Conservation (phyloP, 495 filamentous ascomycete genomes). For the Neurospora sp. region DNA sequence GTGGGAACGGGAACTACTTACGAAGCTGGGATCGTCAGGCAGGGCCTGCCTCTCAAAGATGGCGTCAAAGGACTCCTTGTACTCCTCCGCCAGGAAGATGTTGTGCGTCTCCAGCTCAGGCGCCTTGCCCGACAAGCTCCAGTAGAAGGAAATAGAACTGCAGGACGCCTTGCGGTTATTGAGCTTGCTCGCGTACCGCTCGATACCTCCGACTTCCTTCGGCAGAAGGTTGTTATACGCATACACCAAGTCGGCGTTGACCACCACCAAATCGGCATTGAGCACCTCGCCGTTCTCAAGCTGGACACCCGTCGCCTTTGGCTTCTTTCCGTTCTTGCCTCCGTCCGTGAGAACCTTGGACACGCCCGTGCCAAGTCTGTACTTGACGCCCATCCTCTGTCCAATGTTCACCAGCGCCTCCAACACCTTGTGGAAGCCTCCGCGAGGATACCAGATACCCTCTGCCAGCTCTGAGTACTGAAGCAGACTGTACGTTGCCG, state of each 20-base stretch:
- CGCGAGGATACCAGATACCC: slow-evolving; percentile 64
- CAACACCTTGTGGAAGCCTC: slow-evolving; percentile 55
- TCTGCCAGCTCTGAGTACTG: slow-evolving; percentile 65
- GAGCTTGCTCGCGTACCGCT: slow-evolving; percentile 36
- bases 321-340: slow-evolving; percentile 24
- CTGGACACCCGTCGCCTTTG: slow-evolving; percentile 41
- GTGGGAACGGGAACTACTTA: background rate
- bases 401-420: slow-evolving; percentile 47
- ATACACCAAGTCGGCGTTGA: slow-evolving; percentile 63
- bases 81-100: slow-evolving; percentile 62
- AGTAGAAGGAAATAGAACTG: slow-evolving; percentile 67
- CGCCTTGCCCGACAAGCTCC: slow-evolving; percentile 47
- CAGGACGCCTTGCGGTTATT: slow-evolving; percentile 44
- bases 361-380: slow-evolving; percentile 45
- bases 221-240: slow-evolving; percentile 56
- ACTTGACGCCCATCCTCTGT: slow-evolving; percentile 44
- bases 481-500: slow-evolving; percentile 59
- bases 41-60: slow-evolving; percentile 59
- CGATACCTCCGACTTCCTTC: slow-evolving; percentile 8
- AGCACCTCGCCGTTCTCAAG: slow-evolving; percentile 43
- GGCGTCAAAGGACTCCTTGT: slow-evolving; percentile 56
- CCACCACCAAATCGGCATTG: slow-evolving; percentile 49
- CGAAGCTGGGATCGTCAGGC: slow-evolving; percentile 53
- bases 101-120: slow-evolving; percentile 58
- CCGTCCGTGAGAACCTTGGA: slow-evolving; percentile 33